These are phyloP conservation scores for Ustilago shanxiensis DNA, from an alignment of 1,284 basidiomycete genomes.

Conservation along the genomic window DNA sequence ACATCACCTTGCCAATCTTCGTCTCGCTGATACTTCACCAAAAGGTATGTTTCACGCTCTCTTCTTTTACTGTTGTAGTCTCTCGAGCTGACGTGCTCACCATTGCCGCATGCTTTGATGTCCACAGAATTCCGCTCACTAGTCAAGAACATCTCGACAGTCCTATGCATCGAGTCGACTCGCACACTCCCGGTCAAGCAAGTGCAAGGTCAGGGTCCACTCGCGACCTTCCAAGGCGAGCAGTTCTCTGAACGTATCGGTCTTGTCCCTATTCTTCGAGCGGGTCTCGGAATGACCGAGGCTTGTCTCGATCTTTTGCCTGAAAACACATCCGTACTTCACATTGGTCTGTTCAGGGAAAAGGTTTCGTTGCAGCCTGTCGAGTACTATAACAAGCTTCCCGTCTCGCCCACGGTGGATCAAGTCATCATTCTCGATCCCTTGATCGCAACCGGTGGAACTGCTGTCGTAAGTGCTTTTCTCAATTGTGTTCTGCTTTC, in stretches of 20 bases:
- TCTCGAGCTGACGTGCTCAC: neutral
- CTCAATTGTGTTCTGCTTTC: neutral
- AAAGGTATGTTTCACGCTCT: slow-evolving; percentile 31
- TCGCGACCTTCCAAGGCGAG: slow-evolving; percentile 56
- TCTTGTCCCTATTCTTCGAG: slow-evolving; percentile 88
- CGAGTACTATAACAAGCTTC: slow-evolving; percentile 76
- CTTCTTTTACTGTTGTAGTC: no score
- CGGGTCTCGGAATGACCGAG: slow-evolving; percentile 93
- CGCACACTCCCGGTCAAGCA: slow-evolving; percentile 37
- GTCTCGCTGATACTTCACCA: slow-evolving; percentile 58
- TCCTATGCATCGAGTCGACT: slow-evolving; percentile 59
- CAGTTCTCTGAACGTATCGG: slow-evolving; percentile 77
- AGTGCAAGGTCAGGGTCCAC: slow-evolving; percentile 59
- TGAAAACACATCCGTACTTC: slow-evolving; percentile 83
- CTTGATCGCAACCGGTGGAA: slow-evolving; percentile 93
- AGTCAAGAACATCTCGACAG: slow-evolving; percentile 51
- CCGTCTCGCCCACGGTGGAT: slow-evolving; percentile 81
- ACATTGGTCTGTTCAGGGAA: slow-evolving; percentile 90
- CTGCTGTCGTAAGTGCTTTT: slow-evolving; percentile 76
- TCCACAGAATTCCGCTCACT: slow-evolving; percentile 55
- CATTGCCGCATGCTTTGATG: neutral
- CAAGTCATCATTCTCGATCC: slow-evolving; percentile 86
- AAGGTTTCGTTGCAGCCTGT: slow-evolving; percentile 91
- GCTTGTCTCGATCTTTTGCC: slow-evolving; percentile 83
- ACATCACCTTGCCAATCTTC: slow-evolving; percentile 57